These are phyloP conservation scores for Stachybotrys chartarum DNA, from an alignment of 2,329 filamentous ascomycete species.

Conservation along the genomic window DNA sequence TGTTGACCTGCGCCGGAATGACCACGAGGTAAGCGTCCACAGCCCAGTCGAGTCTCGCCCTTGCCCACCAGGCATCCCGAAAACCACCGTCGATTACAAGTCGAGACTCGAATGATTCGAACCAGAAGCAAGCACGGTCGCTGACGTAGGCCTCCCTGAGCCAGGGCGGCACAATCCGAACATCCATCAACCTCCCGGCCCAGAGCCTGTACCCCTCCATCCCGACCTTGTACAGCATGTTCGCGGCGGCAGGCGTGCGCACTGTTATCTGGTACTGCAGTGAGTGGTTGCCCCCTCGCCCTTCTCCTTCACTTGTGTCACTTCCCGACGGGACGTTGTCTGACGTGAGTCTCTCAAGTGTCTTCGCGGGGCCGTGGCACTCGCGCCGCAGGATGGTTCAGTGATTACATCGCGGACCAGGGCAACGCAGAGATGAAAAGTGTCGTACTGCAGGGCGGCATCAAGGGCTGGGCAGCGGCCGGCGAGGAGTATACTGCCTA, in stretches of 20 bases:
- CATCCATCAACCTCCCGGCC: slow-evolving; percentile 44
- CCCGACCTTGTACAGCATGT: slow-evolving; percentile 31
- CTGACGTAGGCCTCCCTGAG: neutral
- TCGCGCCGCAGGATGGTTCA: slow-evolving; percentile 48
- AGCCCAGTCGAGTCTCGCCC: neutral
- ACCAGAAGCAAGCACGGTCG: neutral
- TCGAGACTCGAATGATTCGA: neutral
- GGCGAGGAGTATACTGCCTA: slow-evolving; percentile 37
- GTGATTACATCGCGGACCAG: slow-evolving; percentile 38
- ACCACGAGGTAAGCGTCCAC: slow-evolving; percentile 31
- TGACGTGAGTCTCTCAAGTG: slow-evolving; percentile 23
- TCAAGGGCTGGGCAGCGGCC: slow-evolving; percentile 45
- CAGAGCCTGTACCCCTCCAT: slow-evolving; percentile 37
- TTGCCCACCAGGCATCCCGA: too few relatives aligned
- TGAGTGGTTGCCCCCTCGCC: slow-evolving; percentile 15
- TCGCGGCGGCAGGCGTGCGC: slow-evolving; percentile 30
- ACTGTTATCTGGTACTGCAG: slow-evolving; percentile 42
- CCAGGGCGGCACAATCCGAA: slow-evolving; percentile 48
- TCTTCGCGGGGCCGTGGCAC: slow-evolving; percentile 48
- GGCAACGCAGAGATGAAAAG: slow-evolving; percentile 36
- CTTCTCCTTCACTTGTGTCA: neutral
- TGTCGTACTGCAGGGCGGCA: slow-evolving; percentile 40
- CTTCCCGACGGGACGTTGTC: neutral
- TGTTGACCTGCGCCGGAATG: slow-evolving; percentile 32
- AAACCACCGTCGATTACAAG: too few relatives aligned